Conservation (phyloP, 306 rosid genomes). For the Dryas alaskensis region DNA sequence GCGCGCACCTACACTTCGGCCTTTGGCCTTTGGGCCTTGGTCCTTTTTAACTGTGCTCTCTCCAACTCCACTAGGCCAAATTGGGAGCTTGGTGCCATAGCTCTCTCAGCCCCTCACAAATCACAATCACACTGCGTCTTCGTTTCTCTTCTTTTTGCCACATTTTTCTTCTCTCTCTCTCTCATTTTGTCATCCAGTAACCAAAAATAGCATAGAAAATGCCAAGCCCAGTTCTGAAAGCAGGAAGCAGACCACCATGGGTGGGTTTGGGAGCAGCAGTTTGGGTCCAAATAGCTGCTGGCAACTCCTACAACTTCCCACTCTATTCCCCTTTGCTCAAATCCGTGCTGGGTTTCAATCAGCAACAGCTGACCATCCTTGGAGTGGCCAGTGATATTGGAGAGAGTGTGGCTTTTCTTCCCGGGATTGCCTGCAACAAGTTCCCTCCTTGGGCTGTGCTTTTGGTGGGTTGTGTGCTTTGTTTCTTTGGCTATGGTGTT, state of each 20-base stretch:
- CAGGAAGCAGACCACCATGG: constrained; percentile 91
- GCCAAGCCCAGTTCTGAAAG: constrained; percentile 52
- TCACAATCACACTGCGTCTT: neutral
- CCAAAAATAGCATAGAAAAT: constrained; percentile 15
- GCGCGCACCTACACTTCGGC: neutral
- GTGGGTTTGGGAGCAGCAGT: constrained; percentile 88
- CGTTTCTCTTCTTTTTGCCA: neutral
- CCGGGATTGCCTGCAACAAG: constrained; percentile 74
- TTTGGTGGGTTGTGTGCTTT: constrained; percentile 53
- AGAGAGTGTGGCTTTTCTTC: constrained; percentile 57
- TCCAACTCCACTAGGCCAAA: neutral
- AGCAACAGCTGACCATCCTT: constrained; percentile 68
- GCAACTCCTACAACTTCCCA: constrained; percentile 59
- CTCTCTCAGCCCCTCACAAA: neutral
- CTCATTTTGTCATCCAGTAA: neutral
- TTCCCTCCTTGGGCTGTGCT: constrained; percentile 85
- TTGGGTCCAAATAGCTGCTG: constrained; percentile 72
- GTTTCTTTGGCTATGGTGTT: constrained; percentile 70
- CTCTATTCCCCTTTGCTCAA: constrained; percentile 74
- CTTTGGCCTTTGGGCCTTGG: neutral
- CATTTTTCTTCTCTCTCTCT: neutral
- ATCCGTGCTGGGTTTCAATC: constrained; percentile 62
- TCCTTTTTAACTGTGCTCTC: neutral
- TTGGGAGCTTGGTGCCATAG: neutral
- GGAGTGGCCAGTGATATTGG: constrained; percentile 87